phyloP scores from a whole-genome alignment of 1,139 yeast genomes.

The Debaryomyces sp. region DNA sequence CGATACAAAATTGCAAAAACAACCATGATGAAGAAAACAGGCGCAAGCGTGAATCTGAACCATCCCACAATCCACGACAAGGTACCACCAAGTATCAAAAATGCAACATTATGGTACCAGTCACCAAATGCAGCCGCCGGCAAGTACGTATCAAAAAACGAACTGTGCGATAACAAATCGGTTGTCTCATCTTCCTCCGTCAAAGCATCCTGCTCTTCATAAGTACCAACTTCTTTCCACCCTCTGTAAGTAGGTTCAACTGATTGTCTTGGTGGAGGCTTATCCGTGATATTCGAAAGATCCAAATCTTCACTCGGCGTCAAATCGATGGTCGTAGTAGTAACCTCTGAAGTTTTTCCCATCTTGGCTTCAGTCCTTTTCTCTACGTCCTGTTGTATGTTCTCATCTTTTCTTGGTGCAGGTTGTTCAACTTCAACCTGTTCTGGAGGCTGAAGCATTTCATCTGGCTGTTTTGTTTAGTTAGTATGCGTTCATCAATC shows the following conservation, averaged over 20 bases:
- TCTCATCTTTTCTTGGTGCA: slow-evolving; percentile 7
- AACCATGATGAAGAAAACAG: slow-evolving; percentile 71
- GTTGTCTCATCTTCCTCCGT: slow-evolving; percentile 69
- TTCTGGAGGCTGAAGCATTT: slow-evolving; percentile 27
- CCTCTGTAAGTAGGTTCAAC: slow-evolving; percentile 76
- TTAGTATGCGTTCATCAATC: slow-evolving; percentile 11
- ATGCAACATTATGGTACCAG: slow-evolving; percentile 89
- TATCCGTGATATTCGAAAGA: slow-evolving; percentile 31
- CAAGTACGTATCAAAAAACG: slow-evolving; percentile 69
- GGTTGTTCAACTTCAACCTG: slow-evolving; percentile 20
- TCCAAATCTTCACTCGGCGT: slow-evolving; percentile 40
- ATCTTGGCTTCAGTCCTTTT: slow-evolving; percentile 1
- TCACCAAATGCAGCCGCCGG: slow-evolving; percentile 83
- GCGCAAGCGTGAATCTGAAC: slow-evolving; percentile 75
- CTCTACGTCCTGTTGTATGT: background rate
- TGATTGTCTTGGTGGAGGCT: slow-evolving; percentile 54
- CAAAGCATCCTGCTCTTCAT: slow-evolving; percentile 68
- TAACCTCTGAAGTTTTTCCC: slow-evolving; percentile 7
- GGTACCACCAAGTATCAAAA: slow-evolving; percentile 63
- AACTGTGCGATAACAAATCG: slow-evolving; percentile 66
- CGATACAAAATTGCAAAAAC: slow-evolving; percentile 71
- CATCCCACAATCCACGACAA: slow-evolving; percentile 81
- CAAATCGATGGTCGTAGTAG: slow-evolving; percentile 16
- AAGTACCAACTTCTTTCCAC: slow-evolving; percentile 93
- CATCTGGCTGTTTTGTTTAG: slow-evolving; percentile 24